Conservation (phyloP, 2,329 filamentous ascomycete species). For the Scopulariopsis brevicaulis region DNA sequence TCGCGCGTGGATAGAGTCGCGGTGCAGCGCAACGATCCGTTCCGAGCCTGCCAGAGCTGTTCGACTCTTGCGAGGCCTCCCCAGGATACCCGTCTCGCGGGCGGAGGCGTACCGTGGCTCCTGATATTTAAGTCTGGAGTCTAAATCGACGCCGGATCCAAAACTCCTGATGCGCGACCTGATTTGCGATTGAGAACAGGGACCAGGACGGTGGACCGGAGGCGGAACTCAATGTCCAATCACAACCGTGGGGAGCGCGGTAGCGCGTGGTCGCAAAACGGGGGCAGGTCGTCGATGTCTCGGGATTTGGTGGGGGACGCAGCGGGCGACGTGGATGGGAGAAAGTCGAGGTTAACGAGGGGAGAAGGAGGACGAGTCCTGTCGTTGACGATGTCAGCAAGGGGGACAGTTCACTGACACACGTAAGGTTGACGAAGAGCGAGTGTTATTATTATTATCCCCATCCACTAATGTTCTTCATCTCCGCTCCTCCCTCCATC, state of each 20-base stretch:
- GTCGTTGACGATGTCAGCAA: too few relatives aligned
- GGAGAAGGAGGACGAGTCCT: too few relatives aligned
- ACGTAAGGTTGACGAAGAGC: too few relatives aligned
- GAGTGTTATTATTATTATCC: neutral
- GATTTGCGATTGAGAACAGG: neutral
- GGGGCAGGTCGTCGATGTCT: neutral
- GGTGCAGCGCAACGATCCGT: neutral
- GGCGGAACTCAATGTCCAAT: neutral
- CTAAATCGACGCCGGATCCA: neutral
- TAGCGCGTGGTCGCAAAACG: neutral
- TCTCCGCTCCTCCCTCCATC: neutral
- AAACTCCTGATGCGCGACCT: neutral
- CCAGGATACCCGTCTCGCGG: neutral
- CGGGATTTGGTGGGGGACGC: neutral
- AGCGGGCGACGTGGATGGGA: neutral
- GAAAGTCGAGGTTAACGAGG: too few relatives aligned
- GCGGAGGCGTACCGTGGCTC: neutral
- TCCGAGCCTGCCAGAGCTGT: neutral
- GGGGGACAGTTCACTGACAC: too few relatives aligned
- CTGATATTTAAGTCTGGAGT: neutral
- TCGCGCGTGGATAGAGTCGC: neutral
- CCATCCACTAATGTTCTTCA: neutral
- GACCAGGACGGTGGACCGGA: neutral
- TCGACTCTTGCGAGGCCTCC: neutral
- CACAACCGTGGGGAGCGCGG: neutral